A percentile compares a stretch with the other conserved stretches of the same genome.
Conservation (phyloP, 805 yeast genomes). For the Candida insectorum region DNA sequence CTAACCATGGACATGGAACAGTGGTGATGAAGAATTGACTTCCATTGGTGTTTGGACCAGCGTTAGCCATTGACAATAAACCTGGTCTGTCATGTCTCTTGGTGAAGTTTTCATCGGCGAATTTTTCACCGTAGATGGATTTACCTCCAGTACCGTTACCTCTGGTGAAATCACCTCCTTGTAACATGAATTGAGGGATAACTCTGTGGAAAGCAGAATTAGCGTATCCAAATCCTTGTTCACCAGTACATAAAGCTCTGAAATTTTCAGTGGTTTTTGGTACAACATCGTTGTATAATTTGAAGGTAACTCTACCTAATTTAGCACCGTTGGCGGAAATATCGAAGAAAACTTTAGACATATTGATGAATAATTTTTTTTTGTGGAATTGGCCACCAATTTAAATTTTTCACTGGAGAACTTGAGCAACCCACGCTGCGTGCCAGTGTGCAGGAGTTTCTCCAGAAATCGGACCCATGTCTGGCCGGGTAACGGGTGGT, state of each 20-base stretch:
- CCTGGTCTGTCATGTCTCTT: conserved; percentile 79
- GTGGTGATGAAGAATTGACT: conserved; percentile 89
- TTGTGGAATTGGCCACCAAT: neutral
- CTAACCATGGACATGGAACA: conserved; percentile 73
- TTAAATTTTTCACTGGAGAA: neutral
- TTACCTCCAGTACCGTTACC: conserved; percentile 94
- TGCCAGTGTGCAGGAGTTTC: no score
- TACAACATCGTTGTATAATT: conserved; percentile 51
- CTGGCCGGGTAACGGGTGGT: no score
- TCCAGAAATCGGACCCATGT: no score
- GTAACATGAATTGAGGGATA: conserved; percentile 94
- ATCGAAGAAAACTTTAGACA: conserved; percentile 77
- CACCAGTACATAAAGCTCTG: conserved; percentile 84
- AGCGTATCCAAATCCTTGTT: conserved; percentile 89
- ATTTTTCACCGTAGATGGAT: conserved; percentile 72
- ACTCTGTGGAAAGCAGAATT: conserved; percentile 93
- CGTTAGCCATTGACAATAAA: conserved; percentile 86
- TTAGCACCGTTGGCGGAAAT: conserved; percentile 71
- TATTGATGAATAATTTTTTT: conserved; percentile 1
- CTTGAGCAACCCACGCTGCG: neutral
- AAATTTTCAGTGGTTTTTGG: conserved; percentile 82
- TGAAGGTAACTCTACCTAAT: conserved; percentile 81
- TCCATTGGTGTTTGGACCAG: conserved; percentile 91
- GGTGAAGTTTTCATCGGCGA: conserved; percentile 64
- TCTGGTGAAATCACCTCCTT: conserved; percentile 59